phyloP scores from a whole-genome alignment of 805 yeast genomes.

The Ogataea siamensis region DNA sequence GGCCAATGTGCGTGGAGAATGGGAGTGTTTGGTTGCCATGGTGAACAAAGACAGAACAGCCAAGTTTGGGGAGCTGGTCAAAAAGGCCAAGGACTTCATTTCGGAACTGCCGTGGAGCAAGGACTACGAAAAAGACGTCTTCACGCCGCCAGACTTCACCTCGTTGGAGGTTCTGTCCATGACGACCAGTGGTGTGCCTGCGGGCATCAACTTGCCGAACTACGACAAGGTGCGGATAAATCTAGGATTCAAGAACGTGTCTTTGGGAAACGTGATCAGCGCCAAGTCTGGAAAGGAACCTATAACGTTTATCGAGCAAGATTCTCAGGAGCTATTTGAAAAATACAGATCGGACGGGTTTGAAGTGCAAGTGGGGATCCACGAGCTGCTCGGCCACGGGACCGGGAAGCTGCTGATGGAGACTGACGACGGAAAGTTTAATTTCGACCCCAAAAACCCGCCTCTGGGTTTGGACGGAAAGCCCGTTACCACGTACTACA shows the following conservation, averaged over 20 bases:
- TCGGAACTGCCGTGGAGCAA: constrained; percentile 72
- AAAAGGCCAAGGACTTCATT: constrained; percentile 63
- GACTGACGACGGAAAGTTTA: constrained; percentile 58
- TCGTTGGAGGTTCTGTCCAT: constrained; percentile 86
- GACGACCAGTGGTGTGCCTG: constrained; percentile 89
- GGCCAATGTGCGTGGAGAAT: constrained; percentile 87
- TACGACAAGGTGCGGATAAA: constrained; percentile 85
- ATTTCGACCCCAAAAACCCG: constrained; percentile 64
- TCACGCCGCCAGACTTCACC: constrained; percentile 90
- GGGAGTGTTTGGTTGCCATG: constrained; percentile 90
- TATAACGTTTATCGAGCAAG: constrained; percentile 59
- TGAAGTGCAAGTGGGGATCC: constrained; percentile 92
- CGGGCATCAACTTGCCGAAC: constrained; percentile 91
- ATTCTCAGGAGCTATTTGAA: constrained; percentile 56
- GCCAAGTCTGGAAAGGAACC: constrained; percentile 71
- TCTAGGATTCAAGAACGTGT: constrained; percentile 85
- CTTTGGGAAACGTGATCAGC: constrained; percentile 79
- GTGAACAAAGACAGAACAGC: constrained; percentile 84
- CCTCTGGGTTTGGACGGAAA: constrained; percentile 60
- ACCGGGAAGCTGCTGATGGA: constrained; percentile 76
- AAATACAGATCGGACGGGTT: constrained; percentile 78
- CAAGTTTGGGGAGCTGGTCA: constrained; percentile 70
- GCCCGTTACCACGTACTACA: constrained; percentile 68
- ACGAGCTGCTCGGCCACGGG: constrained; percentile 89
- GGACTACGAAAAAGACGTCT: constrained; percentile 76